Base-by-base conservation (phyloP, 768 basidiomycete species). In the Lactifluus piperatus region DNA sequence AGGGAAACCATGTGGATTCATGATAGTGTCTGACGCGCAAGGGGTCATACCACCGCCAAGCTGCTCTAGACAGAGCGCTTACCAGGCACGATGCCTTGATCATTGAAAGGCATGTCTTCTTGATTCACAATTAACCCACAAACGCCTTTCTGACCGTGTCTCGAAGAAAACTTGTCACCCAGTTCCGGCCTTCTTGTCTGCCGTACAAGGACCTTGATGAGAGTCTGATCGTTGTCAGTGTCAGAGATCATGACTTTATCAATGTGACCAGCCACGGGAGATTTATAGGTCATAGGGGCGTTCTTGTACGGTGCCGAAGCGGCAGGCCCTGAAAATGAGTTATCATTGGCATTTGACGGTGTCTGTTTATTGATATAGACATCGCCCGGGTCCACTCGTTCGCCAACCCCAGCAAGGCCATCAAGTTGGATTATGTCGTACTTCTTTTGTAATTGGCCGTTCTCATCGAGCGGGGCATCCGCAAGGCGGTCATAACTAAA, bases 1-100 rank as follows among this genome's bases (percentile, higher is more conserved):
- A 5, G 97, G 97, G 79, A 99, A 98, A 68, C 97, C 97, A 73
- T 99, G 97, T 3, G 97, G 97, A 71, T 99, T 99, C 95, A 99
- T 98, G 75, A 99, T 97, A 18, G 94, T 92, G 73, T 99, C 95
- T 88, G 73, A 32, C 46, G 39, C n/a, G 52, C 30, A 56, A 44
- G 24, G 51, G 58, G 51, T 66, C 50, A 59, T 56, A 48, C 71
- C 44, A 51, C 36, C 30, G 16, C 4, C 13, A 2, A 14, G 24
- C 27, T 44, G 34, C 13, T 20, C 26, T 18, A 9, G 54, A 59
- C n/a, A 7, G 20, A 37, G 58, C 44, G 71, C 79, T 60, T 72
- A 89, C 91, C 91, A 49, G 92, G 94, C 67, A 81, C 85, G 65
- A 97, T 94, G 24, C 97, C 97, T 71, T 93, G 89, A 73, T 98